phyloP scores from a whole-genome alignment of 225 moss, liverwort and hornwort genomes.

The Antitrichia curtipendula region DNA sequence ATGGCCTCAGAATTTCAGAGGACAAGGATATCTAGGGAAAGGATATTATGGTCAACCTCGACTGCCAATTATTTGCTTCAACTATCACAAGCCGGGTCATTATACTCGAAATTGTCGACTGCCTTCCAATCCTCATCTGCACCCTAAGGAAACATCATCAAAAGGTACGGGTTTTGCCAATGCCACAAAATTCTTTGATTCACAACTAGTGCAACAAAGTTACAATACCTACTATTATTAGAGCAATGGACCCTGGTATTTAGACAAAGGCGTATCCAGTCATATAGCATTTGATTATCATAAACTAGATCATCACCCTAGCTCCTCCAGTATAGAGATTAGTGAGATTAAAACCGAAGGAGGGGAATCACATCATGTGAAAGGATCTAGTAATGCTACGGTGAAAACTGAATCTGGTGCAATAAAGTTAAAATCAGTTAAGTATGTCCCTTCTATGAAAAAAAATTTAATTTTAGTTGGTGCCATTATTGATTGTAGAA shows the following conservation, averaged over 20 bases:
- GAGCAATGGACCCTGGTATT: not conserved
- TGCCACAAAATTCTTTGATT: rapidly evolving
- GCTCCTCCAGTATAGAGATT: rapidly evolving
- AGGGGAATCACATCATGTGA: rapidly evolving
- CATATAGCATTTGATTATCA: rapidly evolving
- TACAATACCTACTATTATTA: rapidly evolving
- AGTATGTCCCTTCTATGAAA: too few relatives aligned
- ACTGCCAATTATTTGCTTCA: too few relatives aligned
- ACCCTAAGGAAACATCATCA: too few relatives aligned
- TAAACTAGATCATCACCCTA: not conserved
- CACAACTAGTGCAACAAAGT: rapidly evolving
- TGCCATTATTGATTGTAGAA: too few relatives aligned
- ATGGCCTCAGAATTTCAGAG: too few relatives aligned
- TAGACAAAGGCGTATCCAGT: not conserved
- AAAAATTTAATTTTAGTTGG: too few relatives aligned
- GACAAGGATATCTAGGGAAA: too few relatives aligned
- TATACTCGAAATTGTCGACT: too few relatives aligned
- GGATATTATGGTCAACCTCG: too few relatives aligned
- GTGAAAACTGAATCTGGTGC: rapidly evolving
- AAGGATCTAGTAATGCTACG: rapidly evolving
- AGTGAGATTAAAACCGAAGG: not conserved
- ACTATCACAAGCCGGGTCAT: too few relatives aligned
- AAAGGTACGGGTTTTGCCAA: not conserved
- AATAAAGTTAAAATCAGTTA: too few relatives aligned
- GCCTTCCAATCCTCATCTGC: too few relatives aligned